Evolutionary conservation across 306 rosid species (phyloP), one percentile per base, ranked within the genome.

Genomic region (Lablab purpureus): DNA sequence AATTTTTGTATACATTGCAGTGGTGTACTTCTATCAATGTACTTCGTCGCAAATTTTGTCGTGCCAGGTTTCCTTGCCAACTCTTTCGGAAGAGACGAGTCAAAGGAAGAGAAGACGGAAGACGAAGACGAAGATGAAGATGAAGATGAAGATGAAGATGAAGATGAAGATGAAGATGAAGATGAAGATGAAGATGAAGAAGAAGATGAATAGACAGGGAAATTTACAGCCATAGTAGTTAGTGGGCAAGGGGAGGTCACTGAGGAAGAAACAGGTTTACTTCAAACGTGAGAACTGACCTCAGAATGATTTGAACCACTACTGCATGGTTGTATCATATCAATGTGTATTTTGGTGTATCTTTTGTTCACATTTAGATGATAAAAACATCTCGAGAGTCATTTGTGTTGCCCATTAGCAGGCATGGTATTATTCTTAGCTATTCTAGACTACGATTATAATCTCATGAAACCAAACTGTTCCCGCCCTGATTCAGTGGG

Each of bases 51-150:
- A 6, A 87, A 92, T 71, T 89, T 89, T 73, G 8, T 86, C 3
- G 89, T 89, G 78, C 92, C 97, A 10, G 73, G 80, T 11, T 34
- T 90, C 55, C 28, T 88, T 13, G 43, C 79, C 30, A 90, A 86
- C 68, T 41, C 58, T 67, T 87, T 47, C 2, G 77, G 80, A 25
- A 72, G 66, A 17, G 90, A 85, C 45, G 41, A 81, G 66, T 55
- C 4, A 41, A 77, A 60, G 1, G 80, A 86, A 74, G 84, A 84
- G 34, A 79, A 77, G 86, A 74, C 83, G 71, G 43, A 9, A 37
- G 11, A 36, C 6, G 37, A 32, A 32, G 36, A 32, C 0, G 36
- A 32, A 6, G 37, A 32, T 25, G 28, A 25, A 25, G 28, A 25
- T 25, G 36, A 32, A 32, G 36, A 3, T 32, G 36, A 5, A 32